A percentile compares a stretch with the other conserved stretches of the same genome.
Conservation (phyloP, 1,139 yeast species). For the Taphrina deformans region DNA sequence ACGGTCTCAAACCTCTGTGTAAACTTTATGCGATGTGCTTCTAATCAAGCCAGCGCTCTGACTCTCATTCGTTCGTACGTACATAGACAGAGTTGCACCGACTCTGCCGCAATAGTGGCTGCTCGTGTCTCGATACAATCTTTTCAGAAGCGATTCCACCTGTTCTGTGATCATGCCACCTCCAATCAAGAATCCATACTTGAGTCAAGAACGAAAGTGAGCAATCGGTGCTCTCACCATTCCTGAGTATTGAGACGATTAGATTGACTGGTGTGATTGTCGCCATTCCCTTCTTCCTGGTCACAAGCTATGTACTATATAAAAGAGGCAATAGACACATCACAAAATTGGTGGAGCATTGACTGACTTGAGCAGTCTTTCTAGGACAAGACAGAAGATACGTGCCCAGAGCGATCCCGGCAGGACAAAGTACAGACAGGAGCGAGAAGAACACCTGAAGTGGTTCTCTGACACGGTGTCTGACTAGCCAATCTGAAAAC, state of each 20-base stretch:
- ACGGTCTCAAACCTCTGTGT: not conserved
- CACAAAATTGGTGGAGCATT: too few species aligned
- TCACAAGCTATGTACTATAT: conserved; percentile 30
- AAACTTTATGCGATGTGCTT: not conserved
- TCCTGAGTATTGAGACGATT: too few species aligned
- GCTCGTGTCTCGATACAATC: too few species aligned
- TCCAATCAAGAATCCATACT: not conserved
- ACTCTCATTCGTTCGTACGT: too few species aligned
- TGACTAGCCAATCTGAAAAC: too few species aligned
- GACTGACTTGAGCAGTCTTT: not conserved
- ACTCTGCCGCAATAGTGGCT: too few species aligned
- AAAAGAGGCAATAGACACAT: conserved; percentile 14
- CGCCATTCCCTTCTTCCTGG: conserved; percentile 32
- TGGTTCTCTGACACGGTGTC: too few species aligned
- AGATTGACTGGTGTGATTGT: conserved; percentile 32
- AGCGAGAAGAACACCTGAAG: not conserved
- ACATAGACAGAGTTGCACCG: not conserved
- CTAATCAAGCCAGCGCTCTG: not conserved
- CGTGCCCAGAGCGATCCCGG: not conserved
- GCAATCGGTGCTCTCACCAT: too few species aligned
- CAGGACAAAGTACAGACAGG: not conserved
- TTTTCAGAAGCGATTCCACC: too few species aligned
- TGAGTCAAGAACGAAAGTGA: conserved; percentile 6
- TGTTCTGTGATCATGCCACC: not conserved
- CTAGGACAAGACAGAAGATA: conserved; percentile 7